Conservation (phyloP, 108 stramenopile genomes). For the Nitzschia palea region DNA sequence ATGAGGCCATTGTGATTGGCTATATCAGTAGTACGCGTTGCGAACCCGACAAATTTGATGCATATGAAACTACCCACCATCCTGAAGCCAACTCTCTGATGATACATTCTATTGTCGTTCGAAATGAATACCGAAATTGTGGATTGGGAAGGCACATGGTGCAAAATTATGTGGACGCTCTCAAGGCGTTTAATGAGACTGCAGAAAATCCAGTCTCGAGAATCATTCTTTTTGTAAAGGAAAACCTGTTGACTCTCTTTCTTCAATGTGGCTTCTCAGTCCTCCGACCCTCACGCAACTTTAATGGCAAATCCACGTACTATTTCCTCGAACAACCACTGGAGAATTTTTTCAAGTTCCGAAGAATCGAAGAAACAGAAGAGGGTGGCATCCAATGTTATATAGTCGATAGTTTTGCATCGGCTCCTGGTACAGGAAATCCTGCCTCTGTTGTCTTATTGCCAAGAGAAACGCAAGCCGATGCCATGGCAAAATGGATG, state of each 20-base stretch:
- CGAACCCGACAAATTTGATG: conserved; percentile 4
- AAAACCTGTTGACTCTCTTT: conserved; percentile 74
- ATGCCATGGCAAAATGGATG: conserved; percentile 76
- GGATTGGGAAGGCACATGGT: conserved; percentile 69
- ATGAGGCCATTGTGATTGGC: conserved; percentile 64
- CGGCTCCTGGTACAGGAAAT: conserved; percentile 83
- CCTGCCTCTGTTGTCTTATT: conserved; percentile 94
- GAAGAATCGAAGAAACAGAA: conserved; percentile 8
- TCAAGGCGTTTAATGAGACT: conserved; percentile 20
- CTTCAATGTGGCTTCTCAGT: conserved; percentile 76
- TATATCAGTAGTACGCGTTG: conserved; percentile 82
- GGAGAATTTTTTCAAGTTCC: neutral
- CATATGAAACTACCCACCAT: conserved; percentile 53
- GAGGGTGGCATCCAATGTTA: conserved; percentile 49
- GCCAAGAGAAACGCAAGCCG: conserved; percentile 22
- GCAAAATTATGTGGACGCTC: conserved; percentile 58
- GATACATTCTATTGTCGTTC: conserved; percentile 86
- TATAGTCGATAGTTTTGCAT: conserved; percentile 69
- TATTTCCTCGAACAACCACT: neutral
- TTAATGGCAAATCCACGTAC: conserved; percentile 43
- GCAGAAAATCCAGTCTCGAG: conserved; percentile 48
- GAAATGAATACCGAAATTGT: conserved; percentile 51
- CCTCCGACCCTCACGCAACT: conserved; percentile 59
- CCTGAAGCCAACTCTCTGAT: conserved; percentile 72
- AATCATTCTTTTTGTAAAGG: conserved; percentile 71